Evolutionary conservation across 805 yeast species (phyloP).

Genomic region (Kazachstania taianensis): DNA sequence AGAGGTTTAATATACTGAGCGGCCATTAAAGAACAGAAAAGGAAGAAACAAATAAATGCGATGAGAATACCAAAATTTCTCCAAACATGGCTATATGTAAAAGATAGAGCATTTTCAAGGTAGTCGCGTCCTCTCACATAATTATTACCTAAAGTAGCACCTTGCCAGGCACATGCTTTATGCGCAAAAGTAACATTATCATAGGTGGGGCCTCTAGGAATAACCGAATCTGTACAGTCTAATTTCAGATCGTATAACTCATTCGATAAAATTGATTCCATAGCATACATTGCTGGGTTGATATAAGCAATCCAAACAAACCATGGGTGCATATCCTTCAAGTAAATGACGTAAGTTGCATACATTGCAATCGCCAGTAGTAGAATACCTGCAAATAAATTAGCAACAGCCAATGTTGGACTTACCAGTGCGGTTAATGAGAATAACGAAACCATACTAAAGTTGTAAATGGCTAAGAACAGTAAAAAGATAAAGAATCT

Average conservation of each 20-base stretch:
- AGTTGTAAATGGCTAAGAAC: conserved; percentile 34
- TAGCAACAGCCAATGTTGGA: conserved; percentile 44
- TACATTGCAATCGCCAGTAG: conserved; percentile 43
- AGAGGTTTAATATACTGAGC: conserved; percentile 22
- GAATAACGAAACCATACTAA: conserved; percentile 43
- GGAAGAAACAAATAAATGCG: conserved; percentile 37
- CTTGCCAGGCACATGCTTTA: conserved; percentile 48
- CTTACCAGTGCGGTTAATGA: conserved; percentile 42
- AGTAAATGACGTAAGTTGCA: conserved; percentile 57
- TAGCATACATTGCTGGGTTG: conserved; percentile 47
- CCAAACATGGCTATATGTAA: conserved; percentile 55
- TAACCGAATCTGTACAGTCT: conserved; percentile 38
- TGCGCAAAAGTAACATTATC: conserved; percentile 28
- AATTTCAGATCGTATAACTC: conserved; percentile 53
- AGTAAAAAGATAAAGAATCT: conserved; percentile 41
- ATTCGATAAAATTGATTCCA: conserved; percentile 53
- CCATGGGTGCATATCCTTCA: conserved; percentile 57
- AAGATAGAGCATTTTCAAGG: conserved; percentile 36
- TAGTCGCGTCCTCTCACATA: conserved; percentile 49
- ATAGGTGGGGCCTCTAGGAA: conserved; percentile 54
- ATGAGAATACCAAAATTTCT: conserved; percentile 60
- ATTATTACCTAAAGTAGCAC: conserved; percentile 45
- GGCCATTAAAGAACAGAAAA: conserved; percentile 21
- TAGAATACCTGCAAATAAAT: conserved; percentile 46
- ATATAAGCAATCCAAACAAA: conserved; percentile 53